Conservation (phyloP, 768 basidiomycete species). For the Erythrobasidium yunnanense region DNA sequence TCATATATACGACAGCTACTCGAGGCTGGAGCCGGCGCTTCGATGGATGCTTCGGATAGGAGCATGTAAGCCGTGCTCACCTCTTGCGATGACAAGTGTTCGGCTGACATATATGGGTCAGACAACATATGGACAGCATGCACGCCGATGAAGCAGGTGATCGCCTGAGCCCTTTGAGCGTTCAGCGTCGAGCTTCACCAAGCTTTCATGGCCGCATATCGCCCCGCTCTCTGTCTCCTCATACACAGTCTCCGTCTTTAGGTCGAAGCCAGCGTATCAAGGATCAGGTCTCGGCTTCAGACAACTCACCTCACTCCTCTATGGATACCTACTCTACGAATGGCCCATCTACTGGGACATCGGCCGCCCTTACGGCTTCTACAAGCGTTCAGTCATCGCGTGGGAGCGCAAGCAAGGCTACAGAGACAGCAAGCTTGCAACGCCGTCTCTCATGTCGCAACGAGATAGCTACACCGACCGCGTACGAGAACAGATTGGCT, state of each 20-base stretch:
- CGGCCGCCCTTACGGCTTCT: background rate
- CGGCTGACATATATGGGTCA: too few relatives aligned
- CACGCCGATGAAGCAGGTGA: conserved; percentile 9
- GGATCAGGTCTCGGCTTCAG: background rate
- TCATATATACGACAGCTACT: background rate
- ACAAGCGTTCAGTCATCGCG: background rate
- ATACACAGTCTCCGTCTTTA: background rate
- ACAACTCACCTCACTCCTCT: conserved; percentile 6
- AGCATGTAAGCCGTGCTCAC: too few relatives aligned
- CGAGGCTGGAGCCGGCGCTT: too few relatives aligned
- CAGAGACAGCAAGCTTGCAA: background rate
- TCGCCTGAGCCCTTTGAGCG: background rate
- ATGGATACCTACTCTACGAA: background rate
- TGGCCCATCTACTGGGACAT: background rate
- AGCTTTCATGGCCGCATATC: background rate
- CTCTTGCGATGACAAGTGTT: too few relatives aligned
- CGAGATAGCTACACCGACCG: background rate
- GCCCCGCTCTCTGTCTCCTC: background rate
- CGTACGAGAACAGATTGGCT: background rate
- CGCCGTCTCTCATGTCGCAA: background rate
- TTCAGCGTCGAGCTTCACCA: background rate
- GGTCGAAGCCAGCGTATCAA: background rate
- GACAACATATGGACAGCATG: too few relatives aligned
- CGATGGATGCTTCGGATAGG: too few relatives aligned
- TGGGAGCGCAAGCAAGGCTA: background rate